These are phyloP conservation scores for Calonectria fujianensis DNA, from an alignment of 2,329 filamentous ascomycete species.

Conservation along the genomic window DNA sequence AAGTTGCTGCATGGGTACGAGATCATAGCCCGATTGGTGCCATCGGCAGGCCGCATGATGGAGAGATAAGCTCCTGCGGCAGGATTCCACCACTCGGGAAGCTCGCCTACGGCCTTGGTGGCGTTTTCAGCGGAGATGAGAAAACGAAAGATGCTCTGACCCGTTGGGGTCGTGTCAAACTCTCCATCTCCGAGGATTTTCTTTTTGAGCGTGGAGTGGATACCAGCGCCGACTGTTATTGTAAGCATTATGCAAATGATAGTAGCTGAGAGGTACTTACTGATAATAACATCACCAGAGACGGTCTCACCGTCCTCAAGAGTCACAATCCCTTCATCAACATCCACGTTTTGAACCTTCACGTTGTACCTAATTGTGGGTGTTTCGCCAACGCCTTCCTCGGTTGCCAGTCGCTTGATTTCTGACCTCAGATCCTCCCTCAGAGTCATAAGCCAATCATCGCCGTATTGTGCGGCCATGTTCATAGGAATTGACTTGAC, in stretches of 20 bases:
- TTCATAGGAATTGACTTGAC: not conserved
- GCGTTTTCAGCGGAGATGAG: constrained; percentile 11
- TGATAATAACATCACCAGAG: not conserved
- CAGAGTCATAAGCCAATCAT: constrained; percentile 12
- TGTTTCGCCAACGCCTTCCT: not conserved
- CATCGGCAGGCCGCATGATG: not conserved
- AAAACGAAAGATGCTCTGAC: constrained; percentile 16
- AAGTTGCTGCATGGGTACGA: constrained; percentile 7
- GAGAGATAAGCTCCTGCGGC: not conserved
- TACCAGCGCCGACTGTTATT: constrained; percentile 1
- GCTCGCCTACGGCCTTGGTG: constrained; percentile 5
- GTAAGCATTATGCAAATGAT: not conserved
- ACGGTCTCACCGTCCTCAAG: not conserved
- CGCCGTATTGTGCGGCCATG: not conserved
- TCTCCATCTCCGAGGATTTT: constrained; percentile 8
- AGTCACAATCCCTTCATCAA: not conserved
- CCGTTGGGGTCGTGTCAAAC: not conserved
- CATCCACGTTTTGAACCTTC: constrained; percentile 1
- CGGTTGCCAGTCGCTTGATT: constrained; percentile 5
- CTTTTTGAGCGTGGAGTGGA: constrained; percentile 3
- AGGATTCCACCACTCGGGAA: constrained; percentile 10
- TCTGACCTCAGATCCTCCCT: constrained; percentile 10
- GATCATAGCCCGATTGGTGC: not conserved
- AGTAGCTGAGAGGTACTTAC: not conserved
- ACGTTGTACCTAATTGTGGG: not conserved